Evolutionary conservation across 176 grass and related monocot genomes (phyloP).

Genomic region (Areca catechu): DNA sequence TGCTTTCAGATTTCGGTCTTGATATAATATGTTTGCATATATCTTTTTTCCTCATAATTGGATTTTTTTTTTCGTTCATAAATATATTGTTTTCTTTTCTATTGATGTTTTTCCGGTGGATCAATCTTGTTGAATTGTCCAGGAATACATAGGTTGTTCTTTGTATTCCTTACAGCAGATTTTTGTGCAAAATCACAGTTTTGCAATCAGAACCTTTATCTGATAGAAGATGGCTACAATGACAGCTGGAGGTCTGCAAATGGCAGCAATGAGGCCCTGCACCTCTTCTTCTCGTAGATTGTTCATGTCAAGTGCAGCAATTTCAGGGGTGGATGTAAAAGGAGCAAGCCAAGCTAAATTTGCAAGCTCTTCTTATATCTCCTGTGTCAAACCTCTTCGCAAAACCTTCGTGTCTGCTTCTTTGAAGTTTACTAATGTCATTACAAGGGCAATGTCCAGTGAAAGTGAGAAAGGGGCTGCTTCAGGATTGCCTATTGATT

Average conservation of each 20-base stretch:
- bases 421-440: conserved; percentile 16
- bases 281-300: conserved; percentile 27
- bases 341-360: conserved; percentile 19
- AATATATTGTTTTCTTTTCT: too few species aligned
- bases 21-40: too few species aligned
- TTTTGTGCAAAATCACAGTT: too few species aligned
- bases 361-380: conserved; percentile 9
- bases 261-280: conserved; percentile 21
- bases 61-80: too few species aligned
- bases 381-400: neutral
- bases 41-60: too few species aligned
- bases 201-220: too few species aligned
- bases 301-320: conserved; percentile 13
- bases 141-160: too few species aligned
- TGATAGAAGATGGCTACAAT: conserved; percentile 37
- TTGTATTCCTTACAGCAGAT: too few species aligned
- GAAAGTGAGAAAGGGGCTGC: conserved; percentile 20
- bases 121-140: too few species aligned
- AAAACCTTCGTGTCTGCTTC: conserved; percentile 1
- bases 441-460: conserved; percentile 51
- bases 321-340: conserved; percentile 20
- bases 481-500: conserved; percentile 70
- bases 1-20: too few species aligned
- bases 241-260: conserved; percentile 40
- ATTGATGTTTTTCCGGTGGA: too few species aligned